Percentiles rank a stretch among this genome's conserved stretches.
These are phyloP conservation scores for Oryza nivara DNA, from an alignment of 176 grass and related monocot genomes.

Conservation along the genomic window DNA sequence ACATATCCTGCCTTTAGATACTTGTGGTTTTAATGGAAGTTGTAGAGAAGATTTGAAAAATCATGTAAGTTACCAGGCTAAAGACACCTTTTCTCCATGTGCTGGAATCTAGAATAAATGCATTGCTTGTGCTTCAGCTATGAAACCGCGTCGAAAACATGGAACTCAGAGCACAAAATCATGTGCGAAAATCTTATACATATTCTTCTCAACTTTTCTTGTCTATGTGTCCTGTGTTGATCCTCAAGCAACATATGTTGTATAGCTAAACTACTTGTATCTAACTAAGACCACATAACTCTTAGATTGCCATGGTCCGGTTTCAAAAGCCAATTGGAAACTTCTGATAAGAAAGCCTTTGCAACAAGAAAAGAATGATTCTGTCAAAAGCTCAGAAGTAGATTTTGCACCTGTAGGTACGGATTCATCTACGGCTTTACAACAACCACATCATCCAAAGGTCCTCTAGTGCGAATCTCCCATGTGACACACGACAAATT, in stretches of 20 bases:
- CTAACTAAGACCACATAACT: slow-evolving; percentile 8
- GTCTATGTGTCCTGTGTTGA: slow-evolving; percentile 15
- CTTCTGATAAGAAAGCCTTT: slow-evolving; percentile 21
- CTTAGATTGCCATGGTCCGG: background rate
- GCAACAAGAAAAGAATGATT: slow-evolving; percentile 33
- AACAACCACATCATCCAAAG: slow-evolving; percentile 24
- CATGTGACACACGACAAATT: slow-evolving; percentile 25
- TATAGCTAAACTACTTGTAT: slow-evolving; percentile 25
- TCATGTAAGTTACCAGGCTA: background rate
- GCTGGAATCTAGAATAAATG: background rate
- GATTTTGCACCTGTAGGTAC: slow-evolving; percentile 16
- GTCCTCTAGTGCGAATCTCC: slow-evolving; percentile 22
- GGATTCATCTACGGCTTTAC: background rate
- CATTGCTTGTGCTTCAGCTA: background rate
- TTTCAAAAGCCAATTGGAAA: background rate
- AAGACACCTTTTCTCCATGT: background rate
- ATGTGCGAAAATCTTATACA: background rate
- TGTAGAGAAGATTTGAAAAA: background rate
- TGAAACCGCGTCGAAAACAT: background rate
- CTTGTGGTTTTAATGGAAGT: background rate
- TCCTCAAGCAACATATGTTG: slow-evolving; percentile 30
- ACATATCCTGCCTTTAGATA: background rate
- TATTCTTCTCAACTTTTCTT: slow-evolving; percentile 30
- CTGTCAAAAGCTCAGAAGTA: slow-evolving; percentile 21
- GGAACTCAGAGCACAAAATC: background rate